A percentile compares a stretch with the other conserved stretches of the same genome.
Evolutionary conservation across 2,329 filamentous ascomycete genomes (phyloP).

Genomic region (Chalara sp.): DNA sequence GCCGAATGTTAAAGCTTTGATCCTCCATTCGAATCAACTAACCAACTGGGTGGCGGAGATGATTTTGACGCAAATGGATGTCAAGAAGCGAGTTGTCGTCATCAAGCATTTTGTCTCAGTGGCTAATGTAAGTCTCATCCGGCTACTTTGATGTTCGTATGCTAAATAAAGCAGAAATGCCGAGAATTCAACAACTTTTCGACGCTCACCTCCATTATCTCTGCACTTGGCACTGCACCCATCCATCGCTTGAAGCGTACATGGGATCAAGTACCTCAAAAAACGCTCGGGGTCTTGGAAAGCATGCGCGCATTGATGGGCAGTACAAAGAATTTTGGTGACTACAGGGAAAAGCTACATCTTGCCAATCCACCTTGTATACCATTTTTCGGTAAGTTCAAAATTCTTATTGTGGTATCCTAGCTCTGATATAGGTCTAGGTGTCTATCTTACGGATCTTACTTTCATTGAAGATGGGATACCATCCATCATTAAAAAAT

Average conservation of each 20-base stretch:
- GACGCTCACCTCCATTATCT: constrained; percentile 94
- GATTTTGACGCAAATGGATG: constrained; percentile 90
- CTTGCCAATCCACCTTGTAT: constrained; percentile 94
- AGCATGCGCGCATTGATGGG: constrained; percentile 93
- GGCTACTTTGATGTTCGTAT: constrained; percentile 7
- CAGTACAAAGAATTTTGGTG: constrained; percentile 95
- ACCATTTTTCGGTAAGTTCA: constrained; percentile 80
- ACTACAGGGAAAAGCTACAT: constrained; percentile 90
- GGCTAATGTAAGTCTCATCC: constrained; percentile 68
- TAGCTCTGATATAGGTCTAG: constrained; percentile 35
- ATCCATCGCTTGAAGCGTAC: constrained; percentile 91
- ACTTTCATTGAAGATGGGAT: constrained; percentile 99
- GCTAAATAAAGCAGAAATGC: constrained; percentile 65
- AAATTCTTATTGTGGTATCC: not conserved
- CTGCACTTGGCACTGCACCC: constrained; percentile 86
- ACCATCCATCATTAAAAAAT: constrained; percentile 91
- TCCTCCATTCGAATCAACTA: constrained; percentile 96
- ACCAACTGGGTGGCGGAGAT: constrained; percentile 99
- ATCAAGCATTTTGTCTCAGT: constrained; percentile 98
- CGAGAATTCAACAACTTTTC: constrained; percentile 93
- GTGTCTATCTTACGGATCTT: constrained; percentile 92
- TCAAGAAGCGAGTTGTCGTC: constrained; percentile 92
- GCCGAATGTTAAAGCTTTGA: constrained; percentile 90
- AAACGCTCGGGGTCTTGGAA: constrained; percentile 74
- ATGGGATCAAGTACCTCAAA: constrained; percentile 87